Evolutionary conservation across 2,329 filamentous ascomycete genomes (phyloP).

Genomic region (Xylariaceae sp.): DNA sequence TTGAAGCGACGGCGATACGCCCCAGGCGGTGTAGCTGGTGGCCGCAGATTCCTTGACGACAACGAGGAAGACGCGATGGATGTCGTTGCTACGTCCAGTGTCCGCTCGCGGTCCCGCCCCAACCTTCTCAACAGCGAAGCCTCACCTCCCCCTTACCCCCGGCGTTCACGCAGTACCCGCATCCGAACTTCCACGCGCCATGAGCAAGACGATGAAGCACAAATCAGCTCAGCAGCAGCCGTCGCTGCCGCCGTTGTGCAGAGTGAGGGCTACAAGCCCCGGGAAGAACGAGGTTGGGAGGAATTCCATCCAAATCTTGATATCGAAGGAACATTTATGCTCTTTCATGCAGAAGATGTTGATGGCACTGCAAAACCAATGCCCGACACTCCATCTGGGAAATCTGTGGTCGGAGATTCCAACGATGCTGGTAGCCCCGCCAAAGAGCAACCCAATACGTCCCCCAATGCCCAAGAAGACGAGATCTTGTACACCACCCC

Average conservation of each 20-base stretch:
- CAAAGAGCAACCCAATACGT: conserved; percentile 42
- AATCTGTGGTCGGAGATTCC: conserved; percentile 35
- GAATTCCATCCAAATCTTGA: conserved; percentile 96
- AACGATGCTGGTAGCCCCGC: conserved; percentile 45
- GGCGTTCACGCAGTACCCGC: conserved; percentile 55
- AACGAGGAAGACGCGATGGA: conserved; percentile 58
- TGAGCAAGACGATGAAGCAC: conserved; percentile 56
- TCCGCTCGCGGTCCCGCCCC: conserved; percentile 48
- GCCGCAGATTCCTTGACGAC: conserved; percentile 76
- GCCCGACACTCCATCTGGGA: conserved; percentile 35
- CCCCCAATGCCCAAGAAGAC: conserved; percentile 39
- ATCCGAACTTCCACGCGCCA: conserved; percentile 50
- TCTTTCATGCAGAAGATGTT: conserved; percentile 79
- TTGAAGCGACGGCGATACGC: conserved; percentile 73
- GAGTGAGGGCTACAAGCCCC: conserved; percentile 92
- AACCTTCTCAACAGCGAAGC: conserved; percentile 48
- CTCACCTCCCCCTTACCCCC: conserved; percentile 46
- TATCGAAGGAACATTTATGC: conserved; percentile 72
- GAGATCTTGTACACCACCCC: conserved; percentile 29
- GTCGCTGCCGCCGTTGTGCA: conserved; percentile 84
- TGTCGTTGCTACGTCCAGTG: conserved; percentile 46
- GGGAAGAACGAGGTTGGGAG: conserved; percentile 95
- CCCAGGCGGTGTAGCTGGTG: conserved; percentile 80
- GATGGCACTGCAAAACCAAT: conserved; percentile 62
- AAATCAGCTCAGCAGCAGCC: conserved; percentile 83